These are phyloP conservation scores for Medicago lupulina DNA, from an alignment of 306 rosid species.

Conservation along the genomic window DNA sequence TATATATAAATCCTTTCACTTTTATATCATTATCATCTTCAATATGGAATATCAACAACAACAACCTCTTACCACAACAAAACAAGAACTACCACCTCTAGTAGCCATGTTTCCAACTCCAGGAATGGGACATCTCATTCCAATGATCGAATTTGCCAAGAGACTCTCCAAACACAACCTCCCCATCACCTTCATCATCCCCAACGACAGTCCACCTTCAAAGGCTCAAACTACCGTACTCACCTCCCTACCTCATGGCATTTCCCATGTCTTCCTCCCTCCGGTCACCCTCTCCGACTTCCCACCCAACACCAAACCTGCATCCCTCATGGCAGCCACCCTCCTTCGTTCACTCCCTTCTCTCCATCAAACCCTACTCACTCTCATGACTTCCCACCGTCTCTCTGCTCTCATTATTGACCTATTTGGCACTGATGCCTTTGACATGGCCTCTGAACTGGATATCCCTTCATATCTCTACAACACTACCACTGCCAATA, in stretches of 20 bases:
- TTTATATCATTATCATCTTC: neutral
- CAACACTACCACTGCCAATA: conserved; percentile 58
- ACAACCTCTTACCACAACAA: too few relatives aligned
- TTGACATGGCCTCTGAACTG: conserved; percentile 56
- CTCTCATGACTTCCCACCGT: conserved; percentile 2
- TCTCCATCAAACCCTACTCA: conserved; percentile 29
- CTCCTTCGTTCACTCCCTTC: conserved; percentile 47
- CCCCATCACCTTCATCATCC: conserved; percentile 61
- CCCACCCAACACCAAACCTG: conserved; percentile 20
- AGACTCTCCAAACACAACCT: conserved; percentile 51
- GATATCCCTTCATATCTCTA: conserved; percentile 50
- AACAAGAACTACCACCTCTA: conserved; percentile 10
- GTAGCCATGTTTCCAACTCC: conserved; percentile 69
- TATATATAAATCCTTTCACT: neutral
- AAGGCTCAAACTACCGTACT: conserved; percentile 56
- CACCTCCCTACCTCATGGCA: conserved; percentile 34
- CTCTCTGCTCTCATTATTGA: conserved; percentile 56
- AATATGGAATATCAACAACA: conserved; percentile 1
- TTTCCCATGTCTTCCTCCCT: conserved; percentile 44
- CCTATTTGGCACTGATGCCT: conserved; percentile 66
- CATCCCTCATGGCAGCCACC: conserved; percentile 42
- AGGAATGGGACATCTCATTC: conserved; percentile 90
- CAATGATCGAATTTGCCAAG: conserved; percentile 71
- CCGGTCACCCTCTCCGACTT: conserved; percentile 32
- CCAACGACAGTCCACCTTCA: conserved; percentile 60